These are phyloP conservation scores for Didymella keratinophila DNA, from an alignment of 2,329 filamentous ascomycete genomes.

Conservation along the genomic window DNA sequence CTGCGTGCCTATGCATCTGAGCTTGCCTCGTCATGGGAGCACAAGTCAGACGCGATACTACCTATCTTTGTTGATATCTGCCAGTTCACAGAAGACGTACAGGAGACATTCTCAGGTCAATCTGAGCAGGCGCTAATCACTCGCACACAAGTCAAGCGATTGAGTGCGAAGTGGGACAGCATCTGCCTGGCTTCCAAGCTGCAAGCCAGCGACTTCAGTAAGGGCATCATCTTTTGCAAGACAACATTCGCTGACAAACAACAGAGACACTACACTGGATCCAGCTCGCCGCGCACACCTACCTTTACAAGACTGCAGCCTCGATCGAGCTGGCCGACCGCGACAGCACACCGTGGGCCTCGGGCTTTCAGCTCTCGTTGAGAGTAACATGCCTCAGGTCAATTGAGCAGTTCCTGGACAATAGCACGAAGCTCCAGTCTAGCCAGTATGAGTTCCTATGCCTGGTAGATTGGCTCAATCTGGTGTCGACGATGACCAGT, in stretches of 20 bases:
- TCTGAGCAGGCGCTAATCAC: conserved; percentile 41
- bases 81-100: conserved; percentile 47
- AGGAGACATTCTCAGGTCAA: conserved; percentile 43
- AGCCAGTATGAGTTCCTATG: conserved; percentile 42
- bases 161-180: conserved; percentile 46
- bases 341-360: conserved; percentile 42
- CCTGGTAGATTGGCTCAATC: conserved; percentile 45
- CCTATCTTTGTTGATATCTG: conserved; percentile 44
- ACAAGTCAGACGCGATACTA: conserved; percentile 41
- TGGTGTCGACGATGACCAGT: conserved; percentile 39
- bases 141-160: conserved; percentile 43
- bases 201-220: conserved; percentile 44
- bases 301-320: conserved; percentile 39
- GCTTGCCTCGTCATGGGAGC: conserved; percentile 41
- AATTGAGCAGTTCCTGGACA: conserved; percentile 46
- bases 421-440: conserved; percentile 37
- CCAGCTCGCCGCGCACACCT: conserved; percentile 41
- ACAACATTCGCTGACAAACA: conserved; percentile 18
- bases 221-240: conserved; percentile 2
- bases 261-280: conserved; percentile 45
- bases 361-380: conserved; percentile 47
- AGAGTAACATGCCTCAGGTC: conserved; percentile 43
- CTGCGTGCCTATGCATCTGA: conserved; percentile 45
- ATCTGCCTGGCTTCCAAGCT: conserved; percentile 40
- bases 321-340: conserved; percentile 41